phyloP scores from a whole-genome alignment of 192 early-diverging fungal genomes.

The Entomortierella parvispora region DNA sequence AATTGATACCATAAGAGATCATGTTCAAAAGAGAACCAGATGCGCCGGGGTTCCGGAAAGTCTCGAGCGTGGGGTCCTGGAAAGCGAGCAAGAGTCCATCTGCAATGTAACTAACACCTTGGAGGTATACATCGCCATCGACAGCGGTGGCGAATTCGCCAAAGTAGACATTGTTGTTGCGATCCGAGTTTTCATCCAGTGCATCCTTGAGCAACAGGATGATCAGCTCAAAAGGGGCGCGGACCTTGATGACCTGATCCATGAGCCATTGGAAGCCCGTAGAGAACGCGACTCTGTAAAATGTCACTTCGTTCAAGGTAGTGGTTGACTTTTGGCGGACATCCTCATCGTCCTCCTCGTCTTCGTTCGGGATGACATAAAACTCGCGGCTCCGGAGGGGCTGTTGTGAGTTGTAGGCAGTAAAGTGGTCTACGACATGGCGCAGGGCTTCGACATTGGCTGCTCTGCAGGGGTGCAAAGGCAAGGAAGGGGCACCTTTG shows the following conservation, averaged over 20 bases:
- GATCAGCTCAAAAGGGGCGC: constrained; percentile 44
- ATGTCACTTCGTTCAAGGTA: constrained; percentile 34
- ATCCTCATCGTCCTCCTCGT: constrained; percentile 36
- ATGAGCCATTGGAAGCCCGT: constrained; percentile 47
- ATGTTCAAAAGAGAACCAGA: constrained; percentile 49
- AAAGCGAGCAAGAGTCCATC: constrained; percentile 46
- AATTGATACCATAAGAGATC: constrained; percentile 50
- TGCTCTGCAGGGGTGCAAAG: constrained; percentile 43
- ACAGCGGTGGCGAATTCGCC: constrained; percentile 36
- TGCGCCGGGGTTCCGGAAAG: constrained; percentile 45
- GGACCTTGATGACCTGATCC: constrained; percentile 50
- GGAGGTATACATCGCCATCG: constrained; percentile 34
- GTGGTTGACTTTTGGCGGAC: constrained; percentile 20
- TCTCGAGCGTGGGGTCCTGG: constrained; percentile 43
- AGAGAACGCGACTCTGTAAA: constrained; percentile 43
- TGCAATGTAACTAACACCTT: constrained; percentile 43
- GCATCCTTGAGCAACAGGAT: constrained; percentile 52
- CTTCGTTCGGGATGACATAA: constrained; percentile 30
- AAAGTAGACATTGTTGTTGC: constrained; percentile 40
- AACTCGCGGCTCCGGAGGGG: constrained; percentile 43
- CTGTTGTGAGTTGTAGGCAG: constrained; percentile 46
- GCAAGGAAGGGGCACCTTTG: constrained; percentile 43
- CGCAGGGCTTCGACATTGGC: constrained; percentile 52
- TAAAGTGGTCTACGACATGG: constrained; percentile 40
- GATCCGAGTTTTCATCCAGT: constrained; percentile 42